Conservation (phyloP, 208 protist genomes). For the Wallacemonas sp. region DNA sequence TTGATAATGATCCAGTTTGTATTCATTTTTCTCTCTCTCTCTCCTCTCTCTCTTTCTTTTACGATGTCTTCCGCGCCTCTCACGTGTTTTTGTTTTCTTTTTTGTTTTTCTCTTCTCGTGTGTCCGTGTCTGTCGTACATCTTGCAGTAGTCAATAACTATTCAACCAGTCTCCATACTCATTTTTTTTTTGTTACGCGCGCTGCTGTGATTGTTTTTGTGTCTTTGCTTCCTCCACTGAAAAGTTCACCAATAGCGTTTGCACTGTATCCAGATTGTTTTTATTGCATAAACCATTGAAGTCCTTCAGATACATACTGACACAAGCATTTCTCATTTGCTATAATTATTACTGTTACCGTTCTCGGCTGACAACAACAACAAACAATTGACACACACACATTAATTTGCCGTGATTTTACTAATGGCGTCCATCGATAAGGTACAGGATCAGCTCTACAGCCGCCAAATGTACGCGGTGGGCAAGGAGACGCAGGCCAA, state of each 20-base stretch:
- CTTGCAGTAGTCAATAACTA: neutral
- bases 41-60: neutral
- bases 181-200: no score
- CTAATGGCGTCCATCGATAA: conserved; percentile 47
- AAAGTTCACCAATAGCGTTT: no score
- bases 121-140: neutral
- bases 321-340: no score
- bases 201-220: no score
- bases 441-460: conserved; percentile 87
- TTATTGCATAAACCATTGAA: no score
- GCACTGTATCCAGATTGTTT: no score
- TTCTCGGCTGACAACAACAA: neutral
- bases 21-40: conserved; percentile 11
- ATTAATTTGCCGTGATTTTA: neutral
- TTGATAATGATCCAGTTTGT: neutral
- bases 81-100: conserved; percentile 8
- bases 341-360: conserved; percentile 9
- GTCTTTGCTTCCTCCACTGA: no score
- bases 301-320: no score
- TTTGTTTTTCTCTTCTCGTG: conserved; percentile 18
- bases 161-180: no score
- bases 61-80: neutral
- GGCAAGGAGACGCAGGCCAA: conserved; percentile 88
- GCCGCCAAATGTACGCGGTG: conserved; percentile 92
- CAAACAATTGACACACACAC: neutral